Conservation (phyloP, 768 basidiomycete species). For the Phanerochaete carnosa region DNA sequence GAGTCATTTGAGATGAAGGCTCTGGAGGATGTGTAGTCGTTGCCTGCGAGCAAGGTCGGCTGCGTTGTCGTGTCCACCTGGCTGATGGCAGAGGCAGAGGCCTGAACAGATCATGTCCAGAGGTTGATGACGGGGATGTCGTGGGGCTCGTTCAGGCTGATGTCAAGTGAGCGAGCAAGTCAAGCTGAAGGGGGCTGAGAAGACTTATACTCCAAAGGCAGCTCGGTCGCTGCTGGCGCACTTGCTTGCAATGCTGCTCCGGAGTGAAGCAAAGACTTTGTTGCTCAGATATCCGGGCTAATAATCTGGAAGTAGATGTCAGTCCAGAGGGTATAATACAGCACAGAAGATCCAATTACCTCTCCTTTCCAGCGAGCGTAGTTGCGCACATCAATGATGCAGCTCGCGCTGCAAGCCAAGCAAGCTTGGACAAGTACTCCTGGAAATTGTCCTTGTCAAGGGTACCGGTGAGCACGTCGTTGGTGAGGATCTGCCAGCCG, state of each 20-base stretch:
- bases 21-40: constrained; percentile 51
- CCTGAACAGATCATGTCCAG: constrained; percentile 54
- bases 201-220: constrained; percentile 46
- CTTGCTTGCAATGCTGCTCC: constrained; percentile 48
- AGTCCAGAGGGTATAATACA: not conserved
- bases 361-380: constrained; percentile 53
- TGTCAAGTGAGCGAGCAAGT: not conserved
- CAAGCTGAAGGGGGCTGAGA: not conserved
- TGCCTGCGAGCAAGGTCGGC: constrained; percentile 55
- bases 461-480: constrained; percentile 34
- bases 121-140: constrained; percentile 44
- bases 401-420: constrained; percentile 42
- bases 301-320: constrained; percentile 35
- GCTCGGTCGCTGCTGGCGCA: constrained; percentile 39
- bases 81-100: constrained; percentile 58
- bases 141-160: constrained; percentile 64
- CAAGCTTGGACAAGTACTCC: constrained; percentile 51
- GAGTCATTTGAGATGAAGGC: constrained; percentile 50
- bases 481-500: constrained; percentile 52
- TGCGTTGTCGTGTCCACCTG: constrained; percentile 51
- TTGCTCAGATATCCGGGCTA: constrained; percentile 61
- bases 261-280: constrained; percentile 49
- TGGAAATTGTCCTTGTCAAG: constrained; percentile 42
- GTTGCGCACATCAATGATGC: constrained; percentile 59
- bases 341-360: constrained; percentile 22